These are phyloP conservation scores for Hericium erinaceus DNA, from an alignment of 768 basidiomycete species.

Conservation along the genomic window DNA sequence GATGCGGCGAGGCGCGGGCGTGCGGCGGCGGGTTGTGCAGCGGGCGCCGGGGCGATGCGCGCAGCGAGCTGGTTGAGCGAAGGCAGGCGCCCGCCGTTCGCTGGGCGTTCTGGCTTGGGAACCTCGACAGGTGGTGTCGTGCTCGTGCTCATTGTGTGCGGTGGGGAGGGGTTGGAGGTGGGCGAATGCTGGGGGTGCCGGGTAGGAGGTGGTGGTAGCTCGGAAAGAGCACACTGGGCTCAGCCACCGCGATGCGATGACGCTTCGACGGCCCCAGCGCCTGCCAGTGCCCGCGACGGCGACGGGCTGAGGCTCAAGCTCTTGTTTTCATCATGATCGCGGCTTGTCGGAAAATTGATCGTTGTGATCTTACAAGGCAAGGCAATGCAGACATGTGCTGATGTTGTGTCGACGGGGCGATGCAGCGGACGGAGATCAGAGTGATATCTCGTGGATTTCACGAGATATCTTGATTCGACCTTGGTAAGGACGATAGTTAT, in stretches of 20 bases:
- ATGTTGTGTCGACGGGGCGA: no score
- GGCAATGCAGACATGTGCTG: no score
- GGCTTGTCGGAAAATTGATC: no score
- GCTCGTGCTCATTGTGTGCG: constrained; percentile 12
- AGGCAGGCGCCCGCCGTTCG: constrained; percentile 38
- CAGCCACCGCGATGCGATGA: neutral
- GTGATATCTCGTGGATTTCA: no score
- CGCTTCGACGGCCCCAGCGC: neutral
- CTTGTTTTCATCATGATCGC: no score
- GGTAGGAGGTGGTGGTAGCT: neutral
- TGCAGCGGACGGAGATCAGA: no score
- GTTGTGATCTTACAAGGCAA: no score
- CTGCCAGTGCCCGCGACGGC: neutral
- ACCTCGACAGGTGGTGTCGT: constrained; percentile 24
- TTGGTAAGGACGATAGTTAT: no score
- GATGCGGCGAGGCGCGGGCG: constrained; percentile 72
- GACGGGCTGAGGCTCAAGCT: no score
- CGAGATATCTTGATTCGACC: no score
- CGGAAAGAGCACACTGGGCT: neutral
- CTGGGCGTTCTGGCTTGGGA: constrained; percentile 30
- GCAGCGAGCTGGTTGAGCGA: constrained; percentile 80
- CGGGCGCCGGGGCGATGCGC: constrained; percentile 38
- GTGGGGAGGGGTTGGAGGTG: neutral
- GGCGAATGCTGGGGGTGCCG: no score
- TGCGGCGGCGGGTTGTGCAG: constrained; percentile 22